These are phyloP conservation scores for Corynespora cassiicola DNA, from an alignment of 2,329 filamentous ascomycete genomes.

Conservation along the genomic window DNA sequence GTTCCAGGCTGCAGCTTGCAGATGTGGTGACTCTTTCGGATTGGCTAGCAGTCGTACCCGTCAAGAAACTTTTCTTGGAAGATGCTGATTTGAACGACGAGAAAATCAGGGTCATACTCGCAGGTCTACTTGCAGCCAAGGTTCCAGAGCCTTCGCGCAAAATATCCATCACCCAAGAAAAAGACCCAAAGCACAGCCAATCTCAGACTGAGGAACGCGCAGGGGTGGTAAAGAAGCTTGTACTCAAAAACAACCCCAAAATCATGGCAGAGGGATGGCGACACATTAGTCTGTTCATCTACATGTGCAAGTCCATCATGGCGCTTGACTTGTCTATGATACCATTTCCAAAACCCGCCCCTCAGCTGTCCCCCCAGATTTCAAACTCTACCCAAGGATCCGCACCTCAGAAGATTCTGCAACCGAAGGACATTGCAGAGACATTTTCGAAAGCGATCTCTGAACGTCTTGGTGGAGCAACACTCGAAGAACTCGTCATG, in stretches of 20 bases:
- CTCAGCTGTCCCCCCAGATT: conserved; percentile 20
- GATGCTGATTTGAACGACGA: conserved; percentile 88
- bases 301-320: conserved; percentile 87
- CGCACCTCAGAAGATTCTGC: conserved; percentile 14
- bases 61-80: conserved; percentile 84
- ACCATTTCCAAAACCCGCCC: conserved; percentile 60
- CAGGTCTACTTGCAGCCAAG: conserved; percentile 82
- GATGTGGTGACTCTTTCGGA: conserved; percentile 90
- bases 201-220: conserved; percentile 56
- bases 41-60: conserved; percentile 90
- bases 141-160: conserved; percentile 64
- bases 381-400: conserved; percentile 16
- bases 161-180: conserved; percentile 22
- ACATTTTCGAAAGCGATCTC: conserved; percentile 78
- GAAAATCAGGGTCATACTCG: conserved; percentile 83
- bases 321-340: conserved; percentile 87
- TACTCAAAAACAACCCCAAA: conserved; percentile 86
- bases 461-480: conserved; percentile 76
- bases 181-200: conserved; percentile 22
- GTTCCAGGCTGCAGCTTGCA: conserved; percentile 80
- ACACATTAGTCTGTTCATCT: conserved; percentile 85
- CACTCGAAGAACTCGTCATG: conserved; percentile 82
- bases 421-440: conserved; percentile 62
- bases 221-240: conserved; percentile 84
- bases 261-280: conserved; percentile 89